These are phyloP conservation scores for Solanum chmielewskii DNA, from an alignment of 257 asterid species.

Conservation along the genomic window DNA sequence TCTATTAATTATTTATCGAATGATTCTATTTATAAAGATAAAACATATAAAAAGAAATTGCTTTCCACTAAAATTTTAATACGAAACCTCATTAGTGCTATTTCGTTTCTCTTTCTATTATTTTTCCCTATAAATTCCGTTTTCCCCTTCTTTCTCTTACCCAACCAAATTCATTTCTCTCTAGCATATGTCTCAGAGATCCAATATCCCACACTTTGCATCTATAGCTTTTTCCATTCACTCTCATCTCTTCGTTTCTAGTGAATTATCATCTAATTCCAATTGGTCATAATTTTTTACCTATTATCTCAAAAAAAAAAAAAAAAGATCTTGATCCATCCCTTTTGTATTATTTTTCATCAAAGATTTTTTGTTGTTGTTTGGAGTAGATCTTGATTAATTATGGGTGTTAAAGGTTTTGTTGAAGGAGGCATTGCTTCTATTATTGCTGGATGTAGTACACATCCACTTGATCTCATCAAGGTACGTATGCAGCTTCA, in stretches of 20 bases:
- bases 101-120: neutral
- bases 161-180: neutral
- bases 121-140: neutral
- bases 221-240: slow-evolving; percentile 60
- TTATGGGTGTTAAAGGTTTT: slow-evolving; percentile 75
- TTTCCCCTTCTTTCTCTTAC: neutral
- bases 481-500: slow-evolving; percentile 91
- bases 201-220: slow-evolving; percentile 72
- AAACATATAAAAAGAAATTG: no score
- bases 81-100: no score
- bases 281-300: slow-evolving; percentile 29
- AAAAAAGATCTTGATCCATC: neutral
- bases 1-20: neutral
- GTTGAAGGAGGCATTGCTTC: slow-evolving; percentile 92
- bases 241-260: slow-evolving; percentile 90
- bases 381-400: neutral
- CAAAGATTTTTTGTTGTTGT: neutral
- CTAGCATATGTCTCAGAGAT: slow-evolving; percentile 69
- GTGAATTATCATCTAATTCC: slow-evolving; percentile 60
- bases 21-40: no score
- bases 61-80: neutral
- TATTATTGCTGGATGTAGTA: slow-evolving; percentile 72
- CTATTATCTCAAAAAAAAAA: neutral
- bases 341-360: neutral
- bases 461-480: slow-evolving; percentile 74